Percentiles rank a stretch among this genome's conserved stretches.
phyloP scores from a whole-genome alignment of 805 yeast genomes.

The Ogataea pilisensis region DNA sequence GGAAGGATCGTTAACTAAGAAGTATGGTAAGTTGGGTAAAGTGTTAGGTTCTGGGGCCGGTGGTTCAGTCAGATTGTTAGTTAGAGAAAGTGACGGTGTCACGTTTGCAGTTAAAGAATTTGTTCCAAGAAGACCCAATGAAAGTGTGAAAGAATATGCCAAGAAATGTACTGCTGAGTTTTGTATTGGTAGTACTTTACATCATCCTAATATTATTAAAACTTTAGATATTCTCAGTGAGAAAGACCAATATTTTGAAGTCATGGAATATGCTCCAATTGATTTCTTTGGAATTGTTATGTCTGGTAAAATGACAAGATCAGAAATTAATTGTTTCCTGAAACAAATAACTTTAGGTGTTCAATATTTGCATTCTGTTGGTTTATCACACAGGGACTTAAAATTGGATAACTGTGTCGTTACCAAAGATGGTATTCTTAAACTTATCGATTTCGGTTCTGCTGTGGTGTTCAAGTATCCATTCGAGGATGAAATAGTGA shows the following conservation, averaged over 20 bases:
- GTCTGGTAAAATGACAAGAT: slow-evolving; percentile 79
- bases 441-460: slow-evolving; percentile 78
- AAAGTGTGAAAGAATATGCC: slow-evolving; percentile 71
- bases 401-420: slow-evolving; percentile 82
- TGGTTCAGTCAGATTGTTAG: slow-evolving; percentile 72
- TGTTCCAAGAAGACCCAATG: slow-evolving; percentile 66
- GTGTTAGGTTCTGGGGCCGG: slow-evolving; percentile 85
- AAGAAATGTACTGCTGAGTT: slow-evolving; percentile 86
- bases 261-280: slow-evolving; percentile 82
- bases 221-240: slow-evolving; percentile 72
- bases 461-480: slow-evolving; percentile 83
- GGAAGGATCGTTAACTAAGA: slow-evolving; percentile 49
- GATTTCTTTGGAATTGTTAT: slow-evolving; percentile 85
- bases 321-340: slow-evolving; percentile 77
- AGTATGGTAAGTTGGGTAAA: slow-evolving; percentile 73
- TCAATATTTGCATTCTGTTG: slow-evolving; percentile 67
- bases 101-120: slow-evolving; percentile 84
- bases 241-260: slow-evolving; percentile 68
- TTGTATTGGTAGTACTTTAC: slow-evolving; percentile 78
- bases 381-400: slow-evolving; percentile 79
- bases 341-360: slow-evolving; percentile 74
- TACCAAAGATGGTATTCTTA: slow-evolving; percentile 66
- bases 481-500: slow-evolving; percentile 52
- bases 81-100: slow-evolving; percentile 62
- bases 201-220: slow-evolving; percentile 76